A percentile compares a stretch with the other conserved stretches of the same genome.
Evolutionary conservation across 306 rosid genomes (phyloP).

Genomic region (Pyrus betulifolia): DNA sequence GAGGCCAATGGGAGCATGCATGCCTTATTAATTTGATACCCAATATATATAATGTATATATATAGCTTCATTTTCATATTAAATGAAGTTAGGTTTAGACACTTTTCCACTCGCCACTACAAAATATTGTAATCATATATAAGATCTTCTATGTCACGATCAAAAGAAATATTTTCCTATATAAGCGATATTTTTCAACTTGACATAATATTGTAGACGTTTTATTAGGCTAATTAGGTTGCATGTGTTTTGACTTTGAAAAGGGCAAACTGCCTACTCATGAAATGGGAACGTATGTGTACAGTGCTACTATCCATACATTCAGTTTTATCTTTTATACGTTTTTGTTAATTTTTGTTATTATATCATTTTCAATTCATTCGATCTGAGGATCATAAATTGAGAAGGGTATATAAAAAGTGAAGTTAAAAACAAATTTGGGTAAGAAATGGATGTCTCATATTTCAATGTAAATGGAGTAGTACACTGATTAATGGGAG

Average conservation of each 20-base stretch:
- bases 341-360: no score
- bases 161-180: not conserved
- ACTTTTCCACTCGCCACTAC: not conserved
- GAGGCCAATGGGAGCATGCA: no score
- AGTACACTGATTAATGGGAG: not conserved
- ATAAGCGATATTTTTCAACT: not conserved
- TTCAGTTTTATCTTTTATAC: no score
- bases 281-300: not conserved
- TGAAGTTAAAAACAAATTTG: no score
- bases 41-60: not conserved
- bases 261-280: not conserved
- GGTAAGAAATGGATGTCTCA: no score
- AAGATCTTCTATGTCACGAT: not conserved
- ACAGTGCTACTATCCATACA: no score
- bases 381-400: no score
- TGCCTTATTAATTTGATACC: not conserved
- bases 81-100: not conserved
- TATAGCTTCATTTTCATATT: not conserved
- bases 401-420: no score
- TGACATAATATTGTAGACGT: not conserved
- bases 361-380: no score
- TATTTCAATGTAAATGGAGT: not conserved
- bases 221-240: not conserved
- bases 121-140: not conserved
- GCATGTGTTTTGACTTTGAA: not conserved